Conservation (phyloP, 768 basidiomycete genomes). For the Leccinum barrowsii region DNA sequence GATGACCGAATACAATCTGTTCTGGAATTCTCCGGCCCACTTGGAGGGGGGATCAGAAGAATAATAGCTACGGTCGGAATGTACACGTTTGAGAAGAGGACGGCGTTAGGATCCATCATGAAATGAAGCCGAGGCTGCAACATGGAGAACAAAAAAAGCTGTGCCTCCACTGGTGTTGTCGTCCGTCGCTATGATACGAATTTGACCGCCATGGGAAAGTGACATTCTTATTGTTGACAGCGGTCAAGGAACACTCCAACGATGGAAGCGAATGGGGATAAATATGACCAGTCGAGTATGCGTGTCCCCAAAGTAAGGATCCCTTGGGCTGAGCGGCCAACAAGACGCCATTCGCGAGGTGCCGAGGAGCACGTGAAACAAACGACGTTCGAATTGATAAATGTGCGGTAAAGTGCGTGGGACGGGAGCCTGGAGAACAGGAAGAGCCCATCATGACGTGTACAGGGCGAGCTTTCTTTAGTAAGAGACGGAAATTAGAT, state of each 20-base stretch:
- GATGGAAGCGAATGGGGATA: constrained; percentile 18
- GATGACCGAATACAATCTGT: constrained; percentile 4
- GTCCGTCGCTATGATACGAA: constrained; percentile 23
- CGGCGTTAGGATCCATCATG: constrained; percentile 9
- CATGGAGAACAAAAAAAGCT: neutral
- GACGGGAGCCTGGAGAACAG: constrained; percentile 1
- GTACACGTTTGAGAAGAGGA: constrained; percentile 10
- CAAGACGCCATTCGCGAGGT: constrained; percentile 18
- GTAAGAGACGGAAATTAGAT: constrained; percentile 25
- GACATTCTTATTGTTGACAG: constrained; percentile 8
- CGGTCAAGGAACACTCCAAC: constrained; percentile 10
- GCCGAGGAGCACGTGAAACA: constrained; percentile 26
- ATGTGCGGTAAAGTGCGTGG: neutral
- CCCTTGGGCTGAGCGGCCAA: constrained; percentile 5
- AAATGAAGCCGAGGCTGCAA: constrained; percentile 8
- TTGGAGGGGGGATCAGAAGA: neutral
- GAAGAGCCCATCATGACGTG: constrained; percentile 20
- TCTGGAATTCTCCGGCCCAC: constrained; percentile 2
- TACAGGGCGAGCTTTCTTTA: constrained; percentile 8
- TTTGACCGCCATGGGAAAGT: constrained; percentile 25
- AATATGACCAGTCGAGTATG: constrained; percentile 8
- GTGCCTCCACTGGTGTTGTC: constrained; percentile 1
- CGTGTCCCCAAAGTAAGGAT: constrained; percentile 11
- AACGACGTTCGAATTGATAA: constrained; percentile 1
- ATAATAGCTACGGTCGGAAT: constrained; percentile 3